Percentiles rank a stretch among this genome's conserved stretches.
Conservation (phyloP, 2,329 filamentous ascomycete genomes). For the Ophiocordyceps polyrhachis-furcata region DNA sequence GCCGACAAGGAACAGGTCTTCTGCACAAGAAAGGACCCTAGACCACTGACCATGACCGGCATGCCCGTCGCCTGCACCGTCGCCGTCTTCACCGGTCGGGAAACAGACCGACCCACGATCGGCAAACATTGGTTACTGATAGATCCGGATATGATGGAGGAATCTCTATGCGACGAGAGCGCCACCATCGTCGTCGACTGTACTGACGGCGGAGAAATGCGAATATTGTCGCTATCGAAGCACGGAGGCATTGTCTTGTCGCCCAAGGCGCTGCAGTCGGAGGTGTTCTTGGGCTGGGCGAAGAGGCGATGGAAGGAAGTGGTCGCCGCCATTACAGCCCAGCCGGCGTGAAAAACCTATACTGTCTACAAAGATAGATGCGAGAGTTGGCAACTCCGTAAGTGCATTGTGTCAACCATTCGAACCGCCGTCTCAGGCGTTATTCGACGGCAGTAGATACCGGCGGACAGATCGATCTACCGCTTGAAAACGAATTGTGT, state of each 20-base stretch:
- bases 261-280: constrained; percentile 44
- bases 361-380: too few species aligned
- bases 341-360: constrained; percentile 1
- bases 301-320: constrained; percentile 18
- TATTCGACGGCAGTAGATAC: constrained; percentile 81
- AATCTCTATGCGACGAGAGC: constrained; percentile 64
- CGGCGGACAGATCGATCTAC: constrained; percentile 48
- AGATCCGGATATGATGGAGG: constrained; percentile 82
- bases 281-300: constrained; percentile 26
- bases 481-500: constrained; percentile 30
- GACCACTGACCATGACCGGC: constrained; percentile 38
- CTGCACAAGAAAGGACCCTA: constrained; percentile 44
- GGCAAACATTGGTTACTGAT: constrained; percentile 56
- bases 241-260: constrained; percentile 57
- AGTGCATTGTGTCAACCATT: constrained; percentile 52
- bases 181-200: constrained; percentile 67
- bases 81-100: constrained; percentile 53
- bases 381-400: too few species aligned
- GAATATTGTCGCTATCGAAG: constrained; percentile 61
- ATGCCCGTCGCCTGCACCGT: constrained; percentile 64
- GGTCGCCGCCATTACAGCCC: constrained; percentile 15
- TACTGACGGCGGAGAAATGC: constrained; percentile 27
- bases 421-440: constrained; percentile 65
- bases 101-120: constrained; percentile 23
- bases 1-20: constrained; percentile 60